Evolutionary conservation across 2,329 filamentous ascomycete species (phyloP).

Genomic region (Remersonia thermophila): DNA sequence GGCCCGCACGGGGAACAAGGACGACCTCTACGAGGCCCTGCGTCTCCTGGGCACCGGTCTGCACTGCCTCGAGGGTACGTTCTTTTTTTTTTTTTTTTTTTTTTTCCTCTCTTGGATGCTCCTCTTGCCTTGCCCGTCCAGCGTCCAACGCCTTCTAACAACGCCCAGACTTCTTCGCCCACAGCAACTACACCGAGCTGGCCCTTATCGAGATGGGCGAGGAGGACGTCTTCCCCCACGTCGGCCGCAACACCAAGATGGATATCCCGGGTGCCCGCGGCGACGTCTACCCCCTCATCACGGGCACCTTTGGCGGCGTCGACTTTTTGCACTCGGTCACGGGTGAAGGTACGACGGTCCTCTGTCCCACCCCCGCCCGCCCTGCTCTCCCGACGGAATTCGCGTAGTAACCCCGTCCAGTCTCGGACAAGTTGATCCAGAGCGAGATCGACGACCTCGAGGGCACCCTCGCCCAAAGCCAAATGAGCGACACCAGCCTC

Average conservation of each 20-base stretch:
- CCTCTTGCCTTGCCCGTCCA: too few relatives aligned
- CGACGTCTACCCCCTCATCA: slow-evolving; percentile 69
- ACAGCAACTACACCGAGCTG: slow-evolving; percentile 87
- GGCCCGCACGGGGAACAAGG: slow-evolving; percentile 49
- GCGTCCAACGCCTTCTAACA: not conserved
- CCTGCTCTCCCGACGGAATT: not conserved
- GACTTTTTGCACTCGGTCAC: slow-evolving; percentile 87
- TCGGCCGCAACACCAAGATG: slow-evolving; percentile 62
- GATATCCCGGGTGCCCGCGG: slow-evolving; percentile 52
- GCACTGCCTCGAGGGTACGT: slow-evolving; percentile 67
- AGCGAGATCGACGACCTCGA: slow-evolving; percentile 84
- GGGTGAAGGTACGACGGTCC: slow-evolving; percentile 37
- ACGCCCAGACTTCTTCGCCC: slow-evolving; percentile 65
- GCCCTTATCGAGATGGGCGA: slow-evolving; percentile 80
- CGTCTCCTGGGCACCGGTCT: slow-evolving; percentile 76
- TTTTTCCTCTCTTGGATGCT: not conserved
- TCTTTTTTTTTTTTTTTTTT: not conserved
- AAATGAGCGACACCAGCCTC: slow-evolving; percentile 55
- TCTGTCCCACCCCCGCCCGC: too few relatives aligned
- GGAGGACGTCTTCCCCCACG: slow-evolving; percentile 71
- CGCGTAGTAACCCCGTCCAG: slow-evolving; percentile 24
- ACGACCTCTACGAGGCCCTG: slow-evolving; percentile 78
- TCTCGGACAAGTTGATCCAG: slow-evolving; percentile 82
- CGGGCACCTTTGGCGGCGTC: slow-evolving; percentile 87
- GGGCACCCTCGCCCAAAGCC: slow-evolving; percentile 58